A percentile compares a stretch with the other conserved stretches of the same genome.
phyloP scores from a whole-genome alignment of 768 basidiomycete species.

The Termitomyces sp. region DNA sequence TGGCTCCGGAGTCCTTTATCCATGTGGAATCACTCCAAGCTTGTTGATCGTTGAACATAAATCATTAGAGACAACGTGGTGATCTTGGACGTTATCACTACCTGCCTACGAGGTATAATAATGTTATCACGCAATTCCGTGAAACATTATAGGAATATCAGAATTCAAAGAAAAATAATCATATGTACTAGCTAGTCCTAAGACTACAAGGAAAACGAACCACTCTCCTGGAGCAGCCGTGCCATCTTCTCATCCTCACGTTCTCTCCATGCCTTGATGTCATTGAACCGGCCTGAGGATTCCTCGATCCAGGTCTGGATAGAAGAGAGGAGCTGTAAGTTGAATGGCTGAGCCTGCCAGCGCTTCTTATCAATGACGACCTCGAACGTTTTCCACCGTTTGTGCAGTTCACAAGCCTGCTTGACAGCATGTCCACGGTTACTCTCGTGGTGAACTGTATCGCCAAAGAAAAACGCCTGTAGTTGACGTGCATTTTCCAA shows the following conservation, averaged over 20 bases:
- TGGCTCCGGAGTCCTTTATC: too few relatives aligned
- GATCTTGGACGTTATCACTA: too few relatives aligned
- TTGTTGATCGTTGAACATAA: too few relatives aligned
- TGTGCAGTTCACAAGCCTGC: constrained; percentile 87
- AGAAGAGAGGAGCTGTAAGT: constrained; percentile 62
- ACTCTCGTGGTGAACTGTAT: constrained; percentile 97
- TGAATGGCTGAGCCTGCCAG: constrained; percentile 90
- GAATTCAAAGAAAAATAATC: too few relatives aligned
- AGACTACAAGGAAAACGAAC: constrained; percentile 17
- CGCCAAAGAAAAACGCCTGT: constrained; percentile 90
- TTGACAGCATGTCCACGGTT: constrained; percentile 82
- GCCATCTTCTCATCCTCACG: constrained; percentile 97
- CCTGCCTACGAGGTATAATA: too few relatives aligned
- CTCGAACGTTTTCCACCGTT: constrained; percentile 90
- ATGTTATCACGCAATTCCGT: too few relatives aligned
- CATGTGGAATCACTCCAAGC: too few relatives aligned
- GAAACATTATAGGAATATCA: too few relatives aligned
- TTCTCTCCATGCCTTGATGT: constrained; percentile 70
- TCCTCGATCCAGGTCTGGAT: constrained; percentile 79
- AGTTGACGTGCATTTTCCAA: constrained; percentile 6
- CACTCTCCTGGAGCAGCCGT: constrained; percentile 80
- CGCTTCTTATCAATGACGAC: constrained; percentile 95
- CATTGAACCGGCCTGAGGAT: constrained; percentile 65
- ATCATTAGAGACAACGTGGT: too few relatives aligned
- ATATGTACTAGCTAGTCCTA: too few relatives aligned